These are phyloP conservation scores for Conringia planisiliqua DNA, from an alignment of 345 rosid genomes.

Conservation along the genomic window DNA sequence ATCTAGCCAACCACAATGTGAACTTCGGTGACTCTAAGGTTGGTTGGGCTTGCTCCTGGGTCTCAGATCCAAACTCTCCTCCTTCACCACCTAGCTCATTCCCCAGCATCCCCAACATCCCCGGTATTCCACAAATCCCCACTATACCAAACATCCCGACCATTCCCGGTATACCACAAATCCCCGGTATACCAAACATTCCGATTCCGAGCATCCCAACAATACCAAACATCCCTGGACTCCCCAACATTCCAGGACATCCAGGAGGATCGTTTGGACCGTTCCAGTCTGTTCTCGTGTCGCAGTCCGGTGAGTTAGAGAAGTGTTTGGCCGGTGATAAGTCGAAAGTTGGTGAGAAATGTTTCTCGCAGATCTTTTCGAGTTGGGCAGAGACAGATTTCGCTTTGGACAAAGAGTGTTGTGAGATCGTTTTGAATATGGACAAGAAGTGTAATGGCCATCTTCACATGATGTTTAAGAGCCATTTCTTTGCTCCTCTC, in stretches of 20 bases:
- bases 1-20: slow-evolving; percentile 20
- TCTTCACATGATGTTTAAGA: slow-evolving; percentile 31
- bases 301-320: slow-evolving; percentile 21
- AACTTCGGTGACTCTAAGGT: slow-evolving; percentile 21
- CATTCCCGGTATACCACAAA: not conserved
- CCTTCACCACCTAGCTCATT: slow-evolving; percentile 22
- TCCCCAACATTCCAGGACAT: not conserved
- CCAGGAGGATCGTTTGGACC: not conserved
- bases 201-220: not conserved
- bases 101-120: slow-evolving; percentile 15
- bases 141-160: not conserved
- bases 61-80: slow-evolving; percentile 14
- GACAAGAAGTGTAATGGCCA: slow-evolving; percentile 14
- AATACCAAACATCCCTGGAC: not conserved
- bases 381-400: slow-evolving; percentile 34
- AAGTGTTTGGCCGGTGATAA: slow-evolving; percentile 24
- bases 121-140: not conserved
- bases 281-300: slow-evolving; percentile 20
- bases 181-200: not conserved
- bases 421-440: slow-evolving; percentile 29
- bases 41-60: slow-evolving; percentile 27
- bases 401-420: slow-evolving; percentile 30
- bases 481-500: slow-evolving; percentile 36
- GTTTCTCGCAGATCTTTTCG: slow-evolving; percentile 31
- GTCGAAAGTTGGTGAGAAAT: slow-evolving; percentile 9